A percentile compares a stretch with the other conserved stretches of the same genome.
These are phyloP conservation scores for Alternaria gaisen DNA, from an alignment of 2,329 filamentous ascomycete genomes.

Conservation along the genomic window DNA sequence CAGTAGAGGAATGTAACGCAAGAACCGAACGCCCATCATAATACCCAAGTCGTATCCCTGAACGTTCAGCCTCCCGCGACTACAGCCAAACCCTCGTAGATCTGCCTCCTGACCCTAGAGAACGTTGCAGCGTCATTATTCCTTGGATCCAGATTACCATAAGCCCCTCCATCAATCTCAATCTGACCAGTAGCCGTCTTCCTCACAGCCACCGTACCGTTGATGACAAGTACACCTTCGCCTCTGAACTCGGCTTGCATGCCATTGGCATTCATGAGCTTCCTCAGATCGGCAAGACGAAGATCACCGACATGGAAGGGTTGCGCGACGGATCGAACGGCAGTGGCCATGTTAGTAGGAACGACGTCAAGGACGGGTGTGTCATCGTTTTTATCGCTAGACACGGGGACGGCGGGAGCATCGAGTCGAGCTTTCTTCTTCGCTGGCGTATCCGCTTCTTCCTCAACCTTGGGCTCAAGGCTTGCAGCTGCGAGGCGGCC, in stretches of 20 bases:
- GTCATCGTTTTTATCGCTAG: constrained; percentile 58
- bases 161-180: constrained; percentile 74
- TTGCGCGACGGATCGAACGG: constrained; percentile 78
- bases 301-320: constrained; percentile 95
- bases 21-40: background rate
- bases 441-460: constrained; percentile 54
- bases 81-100: constrained; percentile 93
- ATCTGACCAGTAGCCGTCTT: constrained; percentile 89
- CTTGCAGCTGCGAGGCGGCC: constrained; percentile 69
- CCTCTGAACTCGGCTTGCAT: constrained; percentile 93
- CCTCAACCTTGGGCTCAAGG: constrained; percentile 46
- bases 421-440: constrained; percentile 63
- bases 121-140: constrained; percentile 71
- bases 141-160: constrained; percentile 50
- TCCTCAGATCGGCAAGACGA: constrained; percentile 84
- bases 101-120: constrained; percentile 85
- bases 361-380: constrained; percentile 67
- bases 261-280: constrained; percentile 78
- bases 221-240: constrained; percentile 89
- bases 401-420: constrained; percentile 54
- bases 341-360: constrained; percentile 70
- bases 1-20: too few species aligned
- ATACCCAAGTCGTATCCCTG: accelerated
- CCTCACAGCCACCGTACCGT: constrained; percentile 85
- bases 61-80: constrained; percentile 68